phyloP scores from a whole-genome alignment of 2,329 filamentous ascomycete genomes.

The Aspergillus hiratsukae region DNA sequence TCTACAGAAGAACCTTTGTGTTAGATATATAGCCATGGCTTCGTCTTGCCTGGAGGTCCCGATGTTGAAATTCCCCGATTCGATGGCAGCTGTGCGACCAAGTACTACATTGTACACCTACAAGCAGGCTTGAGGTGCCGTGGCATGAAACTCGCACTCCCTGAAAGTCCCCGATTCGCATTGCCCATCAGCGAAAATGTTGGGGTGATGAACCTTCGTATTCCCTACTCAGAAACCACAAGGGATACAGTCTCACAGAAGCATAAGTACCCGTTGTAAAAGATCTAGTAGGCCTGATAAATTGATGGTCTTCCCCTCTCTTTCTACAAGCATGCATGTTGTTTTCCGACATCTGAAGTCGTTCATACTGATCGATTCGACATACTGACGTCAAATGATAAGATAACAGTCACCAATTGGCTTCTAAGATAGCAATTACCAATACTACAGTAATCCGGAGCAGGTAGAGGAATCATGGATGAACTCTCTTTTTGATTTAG shows the following conservation, averaged over 20 bases:
- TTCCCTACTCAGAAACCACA: not conserved
- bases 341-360: too few species aligned
- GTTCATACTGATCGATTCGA: too few species aligned
- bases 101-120: not conserved
- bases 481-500: not conserved
- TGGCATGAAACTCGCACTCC: not conserved
- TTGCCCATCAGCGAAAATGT: not conserved
- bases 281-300: not conserved
- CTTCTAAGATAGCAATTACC: too few species aligned
- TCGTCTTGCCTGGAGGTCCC: not conserved
- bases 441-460: too few species aligned
- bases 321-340: too few species aligned
- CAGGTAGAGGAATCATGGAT: too few species aligned
- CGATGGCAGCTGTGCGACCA: not conserved
- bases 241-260: not conserved
- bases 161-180: not conserved
- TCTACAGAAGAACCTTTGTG: not conserved
- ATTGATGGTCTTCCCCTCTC: not conserved
- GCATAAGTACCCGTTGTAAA: not conserved
- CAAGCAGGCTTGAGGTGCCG: not conserved
- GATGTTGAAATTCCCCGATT: not conserved
- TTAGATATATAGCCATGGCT: not conserved
- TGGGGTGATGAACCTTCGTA: not conserved
- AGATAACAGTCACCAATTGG: not conserved
- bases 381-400: not conserved